Evolutionary conservation across 495 filamentous ascomycete genomes (phyloP), one percentile per base, ranked within the genome.

Genomic region (Talaromyces trachyspermus): DNA sequence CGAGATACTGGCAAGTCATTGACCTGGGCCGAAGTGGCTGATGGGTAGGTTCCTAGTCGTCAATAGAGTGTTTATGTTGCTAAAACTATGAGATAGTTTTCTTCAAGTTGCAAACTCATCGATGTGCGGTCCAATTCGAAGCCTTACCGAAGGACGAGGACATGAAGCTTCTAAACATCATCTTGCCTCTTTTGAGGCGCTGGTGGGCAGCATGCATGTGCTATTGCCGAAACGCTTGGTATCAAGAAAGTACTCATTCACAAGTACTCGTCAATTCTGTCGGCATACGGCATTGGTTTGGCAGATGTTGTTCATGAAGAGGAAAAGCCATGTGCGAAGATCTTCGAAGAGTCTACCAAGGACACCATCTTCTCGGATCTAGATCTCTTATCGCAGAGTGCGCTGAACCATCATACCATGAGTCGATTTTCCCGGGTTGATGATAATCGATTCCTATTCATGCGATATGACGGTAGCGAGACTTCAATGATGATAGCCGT

Each of bases 21-120:
- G 83, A 81, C 70, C 7, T 55, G 80, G 3, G 88, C 91, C 52
- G 88, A 91, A 57, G 83, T 89, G 9, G 88, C 33, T n/a, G 33
- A 36, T 14, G 33, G 33, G 33, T 36, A 14, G 17, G n/a, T 36
- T 36, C 33, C 5, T 4, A 36, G n/a, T 6, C 27, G 5, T 36
- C 33, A 6, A 36, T 36, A 36, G 33, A 36, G 27, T 12, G 6
- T 36, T 36, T 36, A 7, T 5, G 33, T 36, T 36, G 17, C 5
- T 14, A 14, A 36, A 6, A 32, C 75, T 89, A 1, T 71, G 81
- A n/a, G n/a, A n/a, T n/a, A n/a, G 75, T 2, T 78, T 77, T 50
- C 52, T 78, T n/a, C 65, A 75, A 41, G 72, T 78, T 4, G 75
- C 75, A 3, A 72, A 78, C 48, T 74, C 76, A 51, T 66, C 72